Evolutionary conservation across 805 yeast species (phyloP).

Genomic region (Metschnikowia vanudenii): DNA sequence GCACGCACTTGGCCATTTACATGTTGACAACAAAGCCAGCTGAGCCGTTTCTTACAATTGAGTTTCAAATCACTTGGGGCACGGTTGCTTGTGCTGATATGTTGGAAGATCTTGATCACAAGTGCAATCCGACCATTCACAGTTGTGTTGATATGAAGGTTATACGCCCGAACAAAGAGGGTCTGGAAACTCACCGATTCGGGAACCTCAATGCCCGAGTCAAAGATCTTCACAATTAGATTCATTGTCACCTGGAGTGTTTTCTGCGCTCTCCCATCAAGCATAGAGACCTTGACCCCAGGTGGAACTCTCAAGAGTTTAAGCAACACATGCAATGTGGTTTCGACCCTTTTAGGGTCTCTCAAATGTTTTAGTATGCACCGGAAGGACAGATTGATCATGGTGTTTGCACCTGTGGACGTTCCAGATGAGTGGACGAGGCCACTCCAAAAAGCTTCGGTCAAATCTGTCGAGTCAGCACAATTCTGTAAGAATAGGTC

Average conservation of each 20-base stretch:
- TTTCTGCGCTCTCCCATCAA: slow-evolving; percentile 23
- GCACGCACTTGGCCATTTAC: slow-evolving; percentile 31
- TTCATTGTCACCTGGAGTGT: slow-evolving; percentile 25
- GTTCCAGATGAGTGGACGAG: slow-evolving; percentile 57
- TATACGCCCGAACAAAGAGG: slow-evolving; percentile 50
- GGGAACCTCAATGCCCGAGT: slow-evolving; percentile 36
- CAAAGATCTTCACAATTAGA: slow-evolving; percentile 39
- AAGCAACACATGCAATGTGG: slow-evolving; percentile 17
- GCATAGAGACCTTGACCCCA: slow-evolving; percentile 9
- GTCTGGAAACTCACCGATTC: slow-evolving; percentile 26
- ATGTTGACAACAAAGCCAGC: slow-evolving; percentile 33
- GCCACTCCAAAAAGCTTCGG: slow-evolving; percentile 52
- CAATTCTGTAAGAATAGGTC: slow-evolving; percentile 13
- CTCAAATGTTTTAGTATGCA: slow-evolving; percentile 17
- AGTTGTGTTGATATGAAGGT: slow-evolving; percentile 52
- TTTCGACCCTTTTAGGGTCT: not conserved
- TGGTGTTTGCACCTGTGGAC: slow-evolving; percentile 44
- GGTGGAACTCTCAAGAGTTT: slow-evolving; percentile 21
- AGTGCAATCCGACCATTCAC: slow-evolving; percentile 36
- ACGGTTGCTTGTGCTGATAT: slow-evolving; percentile 23
- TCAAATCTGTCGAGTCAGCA: not conserved
- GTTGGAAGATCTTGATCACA: slow-evolving; percentile 45
- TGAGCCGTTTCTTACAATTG: slow-evolving; percentile 20
- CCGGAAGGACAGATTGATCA: slow-evolving; percentile 43
- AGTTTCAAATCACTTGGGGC: slow-evolving; percentile 7